Evolutionary conservation across 805 yeast genomes (phyloP).

Genomic region (Debaryomyces hansenii): DNA sequence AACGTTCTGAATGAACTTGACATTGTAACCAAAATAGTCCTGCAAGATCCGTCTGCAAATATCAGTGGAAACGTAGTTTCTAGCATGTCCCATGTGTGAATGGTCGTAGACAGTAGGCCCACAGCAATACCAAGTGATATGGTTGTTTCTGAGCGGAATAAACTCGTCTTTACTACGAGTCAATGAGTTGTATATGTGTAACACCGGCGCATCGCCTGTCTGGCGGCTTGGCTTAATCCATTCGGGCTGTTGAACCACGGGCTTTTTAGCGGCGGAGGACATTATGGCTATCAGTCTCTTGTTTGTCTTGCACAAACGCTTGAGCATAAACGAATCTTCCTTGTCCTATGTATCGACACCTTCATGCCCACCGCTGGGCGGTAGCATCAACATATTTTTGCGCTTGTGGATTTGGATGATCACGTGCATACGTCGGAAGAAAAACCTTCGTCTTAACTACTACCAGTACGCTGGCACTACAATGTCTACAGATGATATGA

Average conservation of each 20-base stretch:
- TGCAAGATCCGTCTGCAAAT: slow-evolving; percentile 86
- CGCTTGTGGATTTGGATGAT: no score
- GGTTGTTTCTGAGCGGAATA: slow-evolving; percentile 61
- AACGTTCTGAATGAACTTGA: slow-evolving; percentile 90
- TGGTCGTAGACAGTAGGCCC: slow-evolving; percentile 98
- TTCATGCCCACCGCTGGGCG: neutral
- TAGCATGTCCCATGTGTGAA: slow-evolving; percentile 97
- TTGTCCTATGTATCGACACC: neutral
- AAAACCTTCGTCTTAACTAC: no score
- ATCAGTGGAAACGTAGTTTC: slow-evolving; percentile 94
- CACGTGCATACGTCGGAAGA: no score
- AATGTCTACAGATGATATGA: no score
- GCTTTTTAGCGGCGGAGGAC: slow-evolving; percentile 25
- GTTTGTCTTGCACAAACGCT: slow-evolving; percentile 1
- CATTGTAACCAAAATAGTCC: slow-evolving; percentile 88
- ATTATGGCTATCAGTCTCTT: slow-evolving; percentile 11
- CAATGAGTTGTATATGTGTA: slow-evolving; percentile 77
- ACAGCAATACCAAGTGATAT: slow-evolving; percentile 93
- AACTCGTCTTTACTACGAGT: slow-evolving; percentile 81
- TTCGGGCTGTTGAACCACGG: slow-evolving; percentile 34
- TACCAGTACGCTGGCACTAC: no score
- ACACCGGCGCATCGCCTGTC: slow-evolving; percentile 19
- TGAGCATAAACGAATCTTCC: slow-evolving; percentile 5
- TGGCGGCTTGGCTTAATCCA: slow-evolving; percentile 26
- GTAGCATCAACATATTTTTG: no score